phyloP scores from a whole-genome alignment of 495 filamentous ascomycete species.

The Lasiosphaeriaceae sp. region DNA sequence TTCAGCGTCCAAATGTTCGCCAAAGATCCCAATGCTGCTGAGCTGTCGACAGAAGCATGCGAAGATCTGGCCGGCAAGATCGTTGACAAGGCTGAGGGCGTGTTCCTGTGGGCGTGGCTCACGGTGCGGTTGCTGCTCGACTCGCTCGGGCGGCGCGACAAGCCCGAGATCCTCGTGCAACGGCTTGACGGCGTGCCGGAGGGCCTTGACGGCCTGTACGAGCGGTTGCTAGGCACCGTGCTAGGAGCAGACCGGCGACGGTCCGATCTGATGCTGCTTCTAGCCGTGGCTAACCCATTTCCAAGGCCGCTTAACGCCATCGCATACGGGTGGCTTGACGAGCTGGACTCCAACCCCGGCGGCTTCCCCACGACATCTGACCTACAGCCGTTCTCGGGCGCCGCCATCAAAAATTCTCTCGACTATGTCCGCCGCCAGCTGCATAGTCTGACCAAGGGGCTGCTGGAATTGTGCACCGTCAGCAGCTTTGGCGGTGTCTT shows the following conservation, averaged over 20 bases:
- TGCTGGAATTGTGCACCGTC: constrained; percentile 8
- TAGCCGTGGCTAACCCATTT: constrained; percentile 1
- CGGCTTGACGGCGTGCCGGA: not conserved
- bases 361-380: not conserved
- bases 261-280: not conserved
- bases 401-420: not conserved
- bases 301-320: not conserved
- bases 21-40: constrained; percentile 1
- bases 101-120: constrained; percentile 30
- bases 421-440: constrained; percentile 4
- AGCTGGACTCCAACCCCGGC: not conserved
- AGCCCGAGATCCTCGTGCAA: not conserved
- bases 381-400: not conserved
- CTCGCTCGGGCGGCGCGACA: not conserved
- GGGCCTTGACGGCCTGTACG: constrained; percentile 1
- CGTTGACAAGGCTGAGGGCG: constrained; percentile 23
- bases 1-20: constrained; percentile 12
- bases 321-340: constrained; percentile 1
- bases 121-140: constrained; percentile 7
- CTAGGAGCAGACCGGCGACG: not conserved
- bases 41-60: not conserved
- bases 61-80: constrained; percentile 7
- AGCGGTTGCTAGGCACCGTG: constrained; percentile 1
- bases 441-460: constrained; percentile 3
- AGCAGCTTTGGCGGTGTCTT: no score